A percentile compares a stretch with the other conserved stretches of the same genome.
Conservation (phyloP, 2,329 filamentous ascomycete species). For the Pseudocercospora macadamiae region DNA sequence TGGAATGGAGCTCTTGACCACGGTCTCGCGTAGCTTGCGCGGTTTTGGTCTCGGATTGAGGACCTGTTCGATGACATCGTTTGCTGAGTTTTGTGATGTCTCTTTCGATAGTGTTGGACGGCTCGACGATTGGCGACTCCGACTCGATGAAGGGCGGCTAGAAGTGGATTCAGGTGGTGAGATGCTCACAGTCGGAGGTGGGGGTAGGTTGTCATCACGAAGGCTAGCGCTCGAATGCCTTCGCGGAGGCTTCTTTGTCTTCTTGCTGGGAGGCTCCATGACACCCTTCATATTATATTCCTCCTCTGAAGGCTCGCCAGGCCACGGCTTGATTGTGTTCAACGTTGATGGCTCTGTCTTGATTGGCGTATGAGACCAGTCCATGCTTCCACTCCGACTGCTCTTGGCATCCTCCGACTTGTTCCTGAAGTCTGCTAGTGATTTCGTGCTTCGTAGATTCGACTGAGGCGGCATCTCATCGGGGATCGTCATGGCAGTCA, state of each 20-base stretch:
- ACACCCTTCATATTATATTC: neutral
- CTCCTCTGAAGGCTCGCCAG: conserved; percentile 3
- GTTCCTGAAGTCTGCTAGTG: conserved; percentile 13
- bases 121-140: neutral
- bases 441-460: conserved; percentile 14
- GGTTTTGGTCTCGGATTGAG: conserved; percentile 1
- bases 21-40: neutral
- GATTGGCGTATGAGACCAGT: neutral
- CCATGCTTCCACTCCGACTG: conserved; percentile 3
- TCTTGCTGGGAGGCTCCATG: neutral
- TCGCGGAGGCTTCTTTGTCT: conserved; percentile 4
- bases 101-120: neutral
- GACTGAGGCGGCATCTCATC: conserved; percentile 15
- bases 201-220: neutral
- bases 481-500: conserved; percentile 9
- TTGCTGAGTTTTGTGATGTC: neutral
- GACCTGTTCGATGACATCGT: neutral
- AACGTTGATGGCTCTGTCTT: neutral
- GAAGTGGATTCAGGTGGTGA: neutral
- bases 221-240: conserved; percentile 17
- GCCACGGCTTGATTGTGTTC: neutral
- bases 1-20: conserved; percentile 3
- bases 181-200: conserved; percentile 2
- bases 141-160: neutral
- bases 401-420: conserved; percentile 3